Evolutionary conservation across 805 yeast genomes (phyloP).

Genomic region (Saccharomycopsis fermentans): DNA sequence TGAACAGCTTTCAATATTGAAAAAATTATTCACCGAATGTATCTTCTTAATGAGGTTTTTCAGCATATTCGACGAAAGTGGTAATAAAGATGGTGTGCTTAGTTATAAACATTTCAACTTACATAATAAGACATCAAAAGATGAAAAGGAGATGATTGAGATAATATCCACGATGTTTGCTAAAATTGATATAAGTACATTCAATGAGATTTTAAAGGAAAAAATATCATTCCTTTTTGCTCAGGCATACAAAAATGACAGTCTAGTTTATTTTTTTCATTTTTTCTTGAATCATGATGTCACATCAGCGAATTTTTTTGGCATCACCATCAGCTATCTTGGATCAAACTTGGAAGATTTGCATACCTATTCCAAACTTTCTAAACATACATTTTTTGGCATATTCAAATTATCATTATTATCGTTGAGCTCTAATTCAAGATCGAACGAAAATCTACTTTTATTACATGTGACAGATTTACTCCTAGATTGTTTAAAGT

Average conservation of each 20-base stretch:
- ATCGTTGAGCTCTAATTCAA: conserved; percentile 70
- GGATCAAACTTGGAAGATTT: conserved; percentile 62
- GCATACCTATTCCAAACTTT: conserved; percentile 34
- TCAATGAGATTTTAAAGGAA: conserved; percentile 78
- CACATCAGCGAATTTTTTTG: conserved; percentile 85
- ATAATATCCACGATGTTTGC: conserved; percentile 87
- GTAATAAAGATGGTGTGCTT: conserved; percentile 22
- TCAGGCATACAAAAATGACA: conserved; percentile 72
- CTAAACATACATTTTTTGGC: conserved; percentile 58
- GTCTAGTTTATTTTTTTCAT: conserved; percentile 84
- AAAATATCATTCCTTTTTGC: conserved; percentile 73
- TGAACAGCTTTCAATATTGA: conserved; percentile 74
- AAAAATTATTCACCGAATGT: conserved; percentile 75
- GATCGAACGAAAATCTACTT: conserved; percentile 71
- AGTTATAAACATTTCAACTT: conserved; percentile 64
- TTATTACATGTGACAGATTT: conserved; percentile 79
- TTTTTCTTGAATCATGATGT: conserved; percentile 87
- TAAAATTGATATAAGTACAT: conserved; percentile 90
- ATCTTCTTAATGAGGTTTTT: conserved; percentile 72
- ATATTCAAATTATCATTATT: conserved; percentile 83
- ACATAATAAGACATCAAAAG: conserved; percentile 82
- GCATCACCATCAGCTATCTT: conserved; percentile 68
- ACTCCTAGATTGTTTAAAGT: conserved; percentile 66
- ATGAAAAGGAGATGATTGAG: conserved; percentile 93
- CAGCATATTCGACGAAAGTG: conserved; percentile 32